These are phyloP conservation scores for Russula ochroleuca DNA, from an alignment of 768 basidiomycete species.

Conservation along the genomic window DNA sequence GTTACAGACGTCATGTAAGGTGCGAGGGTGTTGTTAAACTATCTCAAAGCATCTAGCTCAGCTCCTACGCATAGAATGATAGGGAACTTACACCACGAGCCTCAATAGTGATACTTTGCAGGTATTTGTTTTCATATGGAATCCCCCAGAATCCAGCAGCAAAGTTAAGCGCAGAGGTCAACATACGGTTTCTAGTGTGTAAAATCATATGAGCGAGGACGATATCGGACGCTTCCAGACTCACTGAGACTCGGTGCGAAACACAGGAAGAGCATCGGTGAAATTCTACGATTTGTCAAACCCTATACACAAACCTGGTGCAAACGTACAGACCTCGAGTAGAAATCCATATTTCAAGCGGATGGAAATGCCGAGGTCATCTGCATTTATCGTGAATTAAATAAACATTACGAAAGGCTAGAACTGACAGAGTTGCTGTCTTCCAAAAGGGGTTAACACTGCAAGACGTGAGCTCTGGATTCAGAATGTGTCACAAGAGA, in stretches of 20 bases:
- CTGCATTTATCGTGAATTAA: constrained; percentile 27
- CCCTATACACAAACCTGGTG: constrained; percentile 30
- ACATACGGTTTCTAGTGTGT: constrained; percentile 43
- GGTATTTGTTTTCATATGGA: constrained; percentile 42
- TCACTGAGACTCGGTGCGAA: constrained; percentile 49
- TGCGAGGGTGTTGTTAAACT: constrained; percentile 67
- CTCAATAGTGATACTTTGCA: constrained; percentile 44
- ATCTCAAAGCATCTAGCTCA: constrained; percentile 1
- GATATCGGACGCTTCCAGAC: constrained; percentile 14
- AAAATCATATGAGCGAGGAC: neutral
- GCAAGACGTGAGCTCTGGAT: constrained; percentile 25
- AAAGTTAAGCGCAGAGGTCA: constrained; percentile 50
- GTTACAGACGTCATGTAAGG: constrained; percentile 67
- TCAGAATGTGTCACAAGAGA: neutral
- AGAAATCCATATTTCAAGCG: constrained; percentile 44
- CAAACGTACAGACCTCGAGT: constrained; percentile 33
- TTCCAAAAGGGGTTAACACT: constrained; percentile 88
- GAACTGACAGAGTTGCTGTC: constrained; percentile 73
- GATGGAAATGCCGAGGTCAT: constrained; percentile 42
- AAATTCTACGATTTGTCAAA: constrained; percentile 36
- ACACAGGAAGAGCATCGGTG: constrained; percentile 44
- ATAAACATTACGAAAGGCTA: neutral
- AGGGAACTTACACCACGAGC: constrained; percentile 33
- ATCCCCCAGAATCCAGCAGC: constrained; percentile 51
- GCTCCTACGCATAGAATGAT: constrained; percentile 22